These are phyloP conservation scores for Adansonia grandidieri DNA, from an alignment of 441 rosid species.

Conservation along the genomic window DNA sequence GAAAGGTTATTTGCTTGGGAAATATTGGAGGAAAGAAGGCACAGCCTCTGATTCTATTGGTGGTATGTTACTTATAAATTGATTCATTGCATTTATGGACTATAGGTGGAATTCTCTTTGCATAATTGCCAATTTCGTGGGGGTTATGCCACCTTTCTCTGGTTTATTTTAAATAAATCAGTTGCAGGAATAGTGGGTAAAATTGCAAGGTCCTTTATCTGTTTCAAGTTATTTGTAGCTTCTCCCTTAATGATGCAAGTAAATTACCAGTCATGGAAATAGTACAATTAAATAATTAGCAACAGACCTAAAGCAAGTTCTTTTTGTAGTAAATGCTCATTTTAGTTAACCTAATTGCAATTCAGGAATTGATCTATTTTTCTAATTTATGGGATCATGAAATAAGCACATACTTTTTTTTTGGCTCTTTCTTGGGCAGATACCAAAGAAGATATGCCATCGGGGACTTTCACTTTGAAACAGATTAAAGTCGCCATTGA, in stretches of 20 bases:
- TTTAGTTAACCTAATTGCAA: neutral
- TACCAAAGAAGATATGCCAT: conserved; percentile 44
- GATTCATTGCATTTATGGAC: conserved; percentile 13
- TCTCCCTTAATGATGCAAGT: neutral
- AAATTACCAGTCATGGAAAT: neutral
- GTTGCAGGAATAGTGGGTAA: neutral
- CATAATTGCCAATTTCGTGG: neutral
- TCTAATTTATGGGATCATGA: neutral
- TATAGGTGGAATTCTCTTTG: conserved; percentile 14
- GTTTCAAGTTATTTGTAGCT: neutral
- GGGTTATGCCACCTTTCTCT: neutral
- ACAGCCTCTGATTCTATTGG: conserved; percentile 4
- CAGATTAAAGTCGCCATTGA: conserved; percentile 70
- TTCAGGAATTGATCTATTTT: neutral
- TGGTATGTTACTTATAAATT: neutral
- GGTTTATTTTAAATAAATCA: neutral
- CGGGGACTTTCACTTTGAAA: conserved; percentile 59
- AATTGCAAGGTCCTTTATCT: neutral
- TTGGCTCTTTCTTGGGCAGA: conserved; percentile 33
- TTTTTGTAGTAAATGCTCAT: neutral
- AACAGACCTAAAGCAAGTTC: neutral
- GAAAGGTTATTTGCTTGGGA: conserved; percentile 39
- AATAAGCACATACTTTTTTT: neutral
- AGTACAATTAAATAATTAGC: conserved; percentile 6
- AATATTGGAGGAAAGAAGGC: conserved; percentile 43